These are phyloP conservation scores for Arthrobotrys megalospora DNA, from an alignment of 2,329 filamentous ascomycete genomes.

Conservation along the genomic window DNA sequence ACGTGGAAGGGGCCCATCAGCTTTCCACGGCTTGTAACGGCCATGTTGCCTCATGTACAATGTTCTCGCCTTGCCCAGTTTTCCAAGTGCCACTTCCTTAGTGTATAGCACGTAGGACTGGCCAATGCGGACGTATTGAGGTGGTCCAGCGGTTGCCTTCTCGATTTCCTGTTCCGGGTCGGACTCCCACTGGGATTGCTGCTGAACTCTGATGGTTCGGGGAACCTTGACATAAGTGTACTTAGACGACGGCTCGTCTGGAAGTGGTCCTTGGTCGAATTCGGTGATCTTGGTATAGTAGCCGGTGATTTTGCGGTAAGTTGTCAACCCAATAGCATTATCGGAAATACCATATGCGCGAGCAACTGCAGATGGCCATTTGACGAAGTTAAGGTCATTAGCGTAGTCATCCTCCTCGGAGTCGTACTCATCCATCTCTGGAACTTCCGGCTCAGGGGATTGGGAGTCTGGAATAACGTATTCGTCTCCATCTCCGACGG, in stretches of 20 bases:
- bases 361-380: conserved; percentile 57
- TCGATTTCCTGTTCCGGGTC: conserved; percentile 56
- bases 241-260: conserved; percentile 56
- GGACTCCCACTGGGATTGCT: conserved; percentile 59
- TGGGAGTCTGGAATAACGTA: conserved; percentile 58
- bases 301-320: conserved; percentile 54
- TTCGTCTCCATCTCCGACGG: conserved; percentile 38
- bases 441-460: conserved; percentile 51
- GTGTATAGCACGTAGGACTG: conserved; percentile 58
- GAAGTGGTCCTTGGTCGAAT: conserved; percentile 55
- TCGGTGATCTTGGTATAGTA: conserved; percentile 60
- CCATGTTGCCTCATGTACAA: conserved; percentile 59
- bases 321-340: conserved; percentile 36
- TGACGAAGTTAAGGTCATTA: conserved; percentile 60
- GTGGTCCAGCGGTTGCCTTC: conserved; percentile 51
- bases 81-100: conserved; percentile 56
- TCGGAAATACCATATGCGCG: conserved; percentile 57
- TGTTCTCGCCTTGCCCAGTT: conserved; percentile 54
- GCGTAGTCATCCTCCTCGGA: conserved; percentile 58
- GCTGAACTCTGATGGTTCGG: conserved; percentile 54
- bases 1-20: conserved; percentile 55
- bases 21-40: conserved; percentile 58
- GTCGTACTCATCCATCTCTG: conserved; percentile 55
- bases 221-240: conserved; percentile 59
- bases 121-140: conserved; percentile 58